phyloP scores from a whole-genome alignment of 352 stramenopile species.

The Pythium chondricola region DNA sequence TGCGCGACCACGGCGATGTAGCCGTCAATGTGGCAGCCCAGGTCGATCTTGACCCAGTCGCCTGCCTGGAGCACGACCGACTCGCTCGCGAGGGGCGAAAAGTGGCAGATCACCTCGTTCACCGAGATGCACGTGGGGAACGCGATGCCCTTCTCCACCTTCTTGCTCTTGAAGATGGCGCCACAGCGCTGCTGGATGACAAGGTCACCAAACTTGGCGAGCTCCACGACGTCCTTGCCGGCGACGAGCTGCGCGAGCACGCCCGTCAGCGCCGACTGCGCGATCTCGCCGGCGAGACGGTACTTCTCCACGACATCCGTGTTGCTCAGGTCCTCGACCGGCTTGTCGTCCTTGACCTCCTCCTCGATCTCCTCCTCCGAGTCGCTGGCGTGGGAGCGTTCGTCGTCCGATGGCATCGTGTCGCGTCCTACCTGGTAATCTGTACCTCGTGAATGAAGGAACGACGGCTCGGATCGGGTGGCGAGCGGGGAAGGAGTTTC shows the following conservation, averaged over 20 bases:
- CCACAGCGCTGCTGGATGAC: slow-evolving; percentile 76
- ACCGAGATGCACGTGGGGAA: slow-evolving; percentile 99
- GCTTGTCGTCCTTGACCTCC: slow-evolving; percentile 49
- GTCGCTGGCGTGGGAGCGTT: slow-evolving; percentile 49
- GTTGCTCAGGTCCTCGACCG: slow-evolving; percentile 82
- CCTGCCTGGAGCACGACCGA: slow-evolving; percentile 69
- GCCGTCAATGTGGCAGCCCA: slow-evolving; percentile 99
- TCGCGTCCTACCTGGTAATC: too few species aligned
- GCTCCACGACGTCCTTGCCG: slow-evolving; percentile 93
- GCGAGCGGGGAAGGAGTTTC: too few species aligned
- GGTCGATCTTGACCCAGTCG: slow-evolving; percentile 92
- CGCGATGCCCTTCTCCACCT: slow-evolving; percentile 97
- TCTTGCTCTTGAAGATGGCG: slow-evolving; percentile 96
- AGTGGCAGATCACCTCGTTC: slow-evolving; percentile 99
- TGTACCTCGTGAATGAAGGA: too few species aligned
- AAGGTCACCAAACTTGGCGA: slow-evolving; percentile 91
- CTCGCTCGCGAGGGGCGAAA: slow-evolving; percentile 92
- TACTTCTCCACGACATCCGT: slow-evolving; percentile 96
- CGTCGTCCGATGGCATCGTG: slow-evolving; percentile 47
- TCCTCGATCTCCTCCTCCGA: slow-evolving; percentile 74
- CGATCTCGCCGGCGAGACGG: slow-evolving; percentile 97
- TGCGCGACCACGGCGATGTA: slow-evolving; percentile 99
- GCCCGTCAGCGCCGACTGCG: slow-evolving; percentile 95
- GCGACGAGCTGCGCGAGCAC: slow-evolving; percentile 92
- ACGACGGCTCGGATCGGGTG: too few species aligned